Evolutionary conservation across 805 yeast species (phyloP).

Genomic region (Brettanomyces nanus): DNA sequence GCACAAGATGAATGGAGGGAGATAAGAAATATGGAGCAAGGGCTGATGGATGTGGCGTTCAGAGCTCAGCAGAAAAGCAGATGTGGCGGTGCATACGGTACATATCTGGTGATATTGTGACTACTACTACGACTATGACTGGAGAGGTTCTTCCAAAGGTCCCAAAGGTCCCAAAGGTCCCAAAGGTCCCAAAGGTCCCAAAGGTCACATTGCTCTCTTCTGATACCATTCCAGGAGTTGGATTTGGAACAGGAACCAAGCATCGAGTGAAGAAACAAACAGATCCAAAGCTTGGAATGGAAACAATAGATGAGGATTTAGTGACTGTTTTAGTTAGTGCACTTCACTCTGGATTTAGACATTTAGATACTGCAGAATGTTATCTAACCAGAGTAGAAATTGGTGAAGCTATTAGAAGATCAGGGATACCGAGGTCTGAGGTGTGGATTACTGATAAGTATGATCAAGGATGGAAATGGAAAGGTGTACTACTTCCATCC

Average conservation of each 20-base stretch:
- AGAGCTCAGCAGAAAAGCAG: no score
- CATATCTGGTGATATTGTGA: no score
- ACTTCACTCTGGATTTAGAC: slow-evolving; percentile 43
- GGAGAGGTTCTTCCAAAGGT: no score
- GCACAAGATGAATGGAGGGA: no score
- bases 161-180: no score
- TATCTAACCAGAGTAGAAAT: slow-evolving; percentile 56
- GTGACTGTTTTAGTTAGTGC: slow-evolving; percentile 40
- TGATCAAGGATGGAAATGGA: slow-evolving; percentile 29
- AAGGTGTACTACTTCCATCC: slow-evolving; percentile 3
- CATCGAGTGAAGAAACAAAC: slow-evolving; percentile 35
- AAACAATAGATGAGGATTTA: slow-evolving; percentile 28
- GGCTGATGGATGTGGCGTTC: no score
- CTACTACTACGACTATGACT: no score
- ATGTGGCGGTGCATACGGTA: no score
- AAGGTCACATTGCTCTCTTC: slow-evolving; percentile 20
- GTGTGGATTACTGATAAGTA: slow-evolving; percentile 59
- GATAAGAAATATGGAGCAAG: no score
- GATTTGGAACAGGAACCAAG: slow-evolving; percentile 51
- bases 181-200: slow-evolving; percentile 16
- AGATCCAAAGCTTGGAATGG: slow-evolving; percentile 13
- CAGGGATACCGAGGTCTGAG: slow-evolving; percentile 37
- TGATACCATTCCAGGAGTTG: slow-evolving; percentile 34
- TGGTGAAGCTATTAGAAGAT: slow-evolving; percentile 40
- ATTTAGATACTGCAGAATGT: slow-evolving; percentile 63